phyloP scores from a whole-genome alignment of 1,284 basidiomycete genomes.

The Tausonia pullulans region DNA sequence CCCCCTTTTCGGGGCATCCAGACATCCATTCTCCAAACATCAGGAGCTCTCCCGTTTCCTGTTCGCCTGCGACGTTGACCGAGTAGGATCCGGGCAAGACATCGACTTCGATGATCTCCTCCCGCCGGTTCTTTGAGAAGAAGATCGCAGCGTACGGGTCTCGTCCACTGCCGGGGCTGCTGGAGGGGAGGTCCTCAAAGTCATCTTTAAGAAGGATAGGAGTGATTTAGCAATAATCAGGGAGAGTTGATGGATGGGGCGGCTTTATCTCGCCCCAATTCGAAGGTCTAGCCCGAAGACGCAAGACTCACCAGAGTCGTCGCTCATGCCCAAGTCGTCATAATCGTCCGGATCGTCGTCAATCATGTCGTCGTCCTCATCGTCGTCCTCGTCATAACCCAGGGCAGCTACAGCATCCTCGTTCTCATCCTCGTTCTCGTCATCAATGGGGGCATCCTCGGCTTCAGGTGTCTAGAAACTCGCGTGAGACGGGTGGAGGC shows the following conservation, averaged over 20 bases:
- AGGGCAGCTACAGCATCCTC: not conserved
- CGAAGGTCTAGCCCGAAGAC: conserved; percentile 29
- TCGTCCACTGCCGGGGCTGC: conserved; percentile 33
- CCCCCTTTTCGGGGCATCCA: conserved; percentile 81
- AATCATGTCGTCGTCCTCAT: conserved; percentile 13
- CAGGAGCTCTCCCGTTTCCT: conserved; percentile 43
- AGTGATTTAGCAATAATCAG: not conserved
- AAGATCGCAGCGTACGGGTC: conserved; percentile 85
- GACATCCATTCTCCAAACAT: conserved; percentile 92
- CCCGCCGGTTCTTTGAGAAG: conserved; percentile 77
- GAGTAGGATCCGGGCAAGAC: conserved; percentile 48
- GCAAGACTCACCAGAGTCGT: conserved; percentile 52
- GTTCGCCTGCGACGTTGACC: conserved; percentile 11
- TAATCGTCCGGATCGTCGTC: not conserved
- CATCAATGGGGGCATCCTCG: conserved; percentile 26
- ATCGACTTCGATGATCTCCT: conserved; percentile 69
- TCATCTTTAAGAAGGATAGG: not conserved
- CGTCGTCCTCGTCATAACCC: not conserved
- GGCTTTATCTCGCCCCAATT: not conserved
- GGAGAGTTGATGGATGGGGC: not conserved
- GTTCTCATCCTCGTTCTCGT: conserved; percentile 23
- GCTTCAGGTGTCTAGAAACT: conserved; percentile 4
- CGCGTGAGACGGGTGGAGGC: not conserved
- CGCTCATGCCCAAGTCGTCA: conserved; percentile 9
- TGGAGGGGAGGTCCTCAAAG: conserved; percentile 43